A percentile compares a stretch with the other conserved stretches of the same genome.
Evolutionary conservation across 164 flowering plant genomes (phyloP).

Genomic region (Magnolia officinalis): DNA sequence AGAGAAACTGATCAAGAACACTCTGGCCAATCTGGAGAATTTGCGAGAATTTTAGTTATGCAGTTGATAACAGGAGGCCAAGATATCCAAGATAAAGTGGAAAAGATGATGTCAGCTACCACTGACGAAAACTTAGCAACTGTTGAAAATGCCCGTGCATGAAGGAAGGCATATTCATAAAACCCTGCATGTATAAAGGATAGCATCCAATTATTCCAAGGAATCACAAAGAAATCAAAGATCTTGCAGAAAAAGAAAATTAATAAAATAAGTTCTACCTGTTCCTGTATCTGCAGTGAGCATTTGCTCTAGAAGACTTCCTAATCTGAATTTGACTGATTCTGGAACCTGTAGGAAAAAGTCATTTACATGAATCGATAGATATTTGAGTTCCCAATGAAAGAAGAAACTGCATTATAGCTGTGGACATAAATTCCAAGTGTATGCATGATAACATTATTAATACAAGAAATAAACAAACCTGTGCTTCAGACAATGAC

Average conservation of each 20-base stretch:
- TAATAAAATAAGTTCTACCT: conserved; percentile 28
- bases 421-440: neutral
- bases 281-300: conserved; percentile 56
- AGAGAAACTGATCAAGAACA: conserved; percentile 60
- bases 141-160: conserved; percentile 71
- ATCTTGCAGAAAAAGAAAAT: neutral
- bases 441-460: neutral
- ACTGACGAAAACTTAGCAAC: conserved; percentile 73
- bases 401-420: neutral
- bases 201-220: conserved; percentile 10
- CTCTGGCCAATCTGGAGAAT: conserved; percentile 52
- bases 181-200: conserved; percentile 47
- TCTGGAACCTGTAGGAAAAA: conserved; percentile 46
- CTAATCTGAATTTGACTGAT: conserved; percentile 24
- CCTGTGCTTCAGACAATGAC: conserved; percentile 73
- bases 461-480: conserved; percentile 18
- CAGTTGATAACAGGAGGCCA: neutral
- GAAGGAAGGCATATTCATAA: conserved; percentile 79
- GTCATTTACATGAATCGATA: neutral
- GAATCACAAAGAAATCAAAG: neutral
- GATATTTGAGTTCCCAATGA: neutral
- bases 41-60: neutral
- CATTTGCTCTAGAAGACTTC: conserved; percentile 51
- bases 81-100: neutral
- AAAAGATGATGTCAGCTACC: conserved; percentile 37